A percentile compares a stretch with the other conserved stretches of the same genome.
Conservation (phyloP, 75 land plant genomes). For the Isoetes taiwanensis region DNA sequence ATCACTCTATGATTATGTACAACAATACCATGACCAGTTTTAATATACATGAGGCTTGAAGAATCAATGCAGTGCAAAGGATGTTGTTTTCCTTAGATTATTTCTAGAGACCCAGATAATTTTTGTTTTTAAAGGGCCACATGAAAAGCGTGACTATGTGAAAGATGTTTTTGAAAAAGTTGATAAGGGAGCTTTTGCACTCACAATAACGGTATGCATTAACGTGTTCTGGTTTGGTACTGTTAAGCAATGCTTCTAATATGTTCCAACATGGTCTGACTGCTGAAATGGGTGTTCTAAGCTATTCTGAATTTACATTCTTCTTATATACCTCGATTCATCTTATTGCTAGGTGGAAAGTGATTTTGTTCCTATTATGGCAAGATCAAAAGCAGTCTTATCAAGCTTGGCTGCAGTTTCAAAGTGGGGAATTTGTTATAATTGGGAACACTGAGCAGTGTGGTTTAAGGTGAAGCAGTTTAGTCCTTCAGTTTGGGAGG, state of each 20-base stretch:
- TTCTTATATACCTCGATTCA: background rate
- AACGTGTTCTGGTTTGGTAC: background rate
- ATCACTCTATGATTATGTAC: no score
- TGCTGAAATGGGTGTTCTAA: no score
- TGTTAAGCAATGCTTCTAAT: background rate
- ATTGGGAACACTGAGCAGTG: slow-evolving; percentile 57
- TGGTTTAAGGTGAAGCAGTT: slow-evolving; percentile 88
- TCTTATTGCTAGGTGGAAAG: slow-evolving; percentile 27
- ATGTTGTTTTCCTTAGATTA: no score
- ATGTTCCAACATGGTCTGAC: no score
- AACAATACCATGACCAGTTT: no score
- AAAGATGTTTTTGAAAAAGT: slow-evolving; percentile 49
- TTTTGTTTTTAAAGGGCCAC: no score
- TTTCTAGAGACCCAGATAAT: no score
- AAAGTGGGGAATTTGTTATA: slow-evolving; percentile 70
- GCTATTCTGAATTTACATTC: no score
- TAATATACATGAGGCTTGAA: no score
- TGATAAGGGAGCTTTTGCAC: slow-evolving; percentile 44
- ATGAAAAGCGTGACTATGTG: slow-evolving; percentile 58
- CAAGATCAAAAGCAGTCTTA: slow-evolving; percentile 43
- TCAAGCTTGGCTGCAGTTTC: slow-evolving; percentile 24
- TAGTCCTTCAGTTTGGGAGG: slow-evolving; percentile 68
- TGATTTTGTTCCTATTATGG: slow-evolving; percentile 65
- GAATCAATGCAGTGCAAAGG: no score
- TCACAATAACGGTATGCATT: slow-evolving; percentile 42